Base-by-base conservation (phyloP, 768 basidiomycete species). In the Flagelloscypha sp. region DNA sequence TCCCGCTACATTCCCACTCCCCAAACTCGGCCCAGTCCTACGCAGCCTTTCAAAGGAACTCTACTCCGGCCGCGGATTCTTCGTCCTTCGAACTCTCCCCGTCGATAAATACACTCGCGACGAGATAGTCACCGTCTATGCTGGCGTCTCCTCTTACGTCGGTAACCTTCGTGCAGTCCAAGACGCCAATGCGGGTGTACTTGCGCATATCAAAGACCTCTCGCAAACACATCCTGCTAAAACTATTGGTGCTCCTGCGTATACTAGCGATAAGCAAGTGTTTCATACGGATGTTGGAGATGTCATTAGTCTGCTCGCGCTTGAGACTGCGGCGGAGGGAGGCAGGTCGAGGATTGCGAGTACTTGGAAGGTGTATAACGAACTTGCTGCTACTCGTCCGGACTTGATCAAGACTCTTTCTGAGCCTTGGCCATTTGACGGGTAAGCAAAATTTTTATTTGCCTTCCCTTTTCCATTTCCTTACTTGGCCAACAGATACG, bases 1-100 rank as follows among this genome's bases (percentile, higher is more conserved):
- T 12, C 56, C 45, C 22, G 56, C 62, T 4, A 48, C 52, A 0
- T 53, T 53, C 27, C 52, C 52, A 7, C 30, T 53, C 15, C 52
- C 52, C 1, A 52, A 41, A n/a, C 42, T 53, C 3, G 50, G 52
- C 3, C 44, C 46, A 6, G 30, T 44, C 9, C 33, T 53, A 18
- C 21, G 17, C n/a, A 36, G 40, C 11, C 46, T 53, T 18, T 35
- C 52, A 5, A 39, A 34, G 6, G 48, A 53, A 29, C 41, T 53
- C 4, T 45, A 53, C 24, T 38, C 30, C 3, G 52, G 52, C 4
- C 45, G 52, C 12, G 52, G 52, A 12, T 53, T 53, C 35, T 51
- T 52, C 24, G 50, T 53, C 15, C 35, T 53, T 11, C 46, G 52
- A 11, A 49, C 48, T 2, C 47, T 53, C 10, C 52, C 52, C 8